A percentile compares a stretch with the other conserved stretches of the same genome.
phyloP scores from a whole-genome alignment of 169 alveolate genomes.

The Plasmodium coatneyi region DNA sequence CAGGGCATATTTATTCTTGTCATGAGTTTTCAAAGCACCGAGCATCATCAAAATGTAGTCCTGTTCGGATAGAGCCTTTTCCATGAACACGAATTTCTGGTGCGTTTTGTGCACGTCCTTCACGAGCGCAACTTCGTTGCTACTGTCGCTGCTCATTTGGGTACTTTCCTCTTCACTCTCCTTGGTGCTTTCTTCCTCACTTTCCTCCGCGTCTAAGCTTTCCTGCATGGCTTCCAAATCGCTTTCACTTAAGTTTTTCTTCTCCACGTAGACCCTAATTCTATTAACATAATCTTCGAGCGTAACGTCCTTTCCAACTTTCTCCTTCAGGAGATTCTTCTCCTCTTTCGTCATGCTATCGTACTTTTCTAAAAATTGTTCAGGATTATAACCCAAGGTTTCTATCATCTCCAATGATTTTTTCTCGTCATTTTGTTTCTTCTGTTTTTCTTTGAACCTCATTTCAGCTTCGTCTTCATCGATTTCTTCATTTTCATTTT shows the following conservation, averaged over 20 bases:
- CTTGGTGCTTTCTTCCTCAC: not conserved
- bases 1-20: constrained; percentile 40
- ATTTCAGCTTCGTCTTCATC: constrained; percentile 24
- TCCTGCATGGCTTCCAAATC: not conserved
- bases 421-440: not conserved
- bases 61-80: constrained; percentile 18
- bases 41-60: constrained; percentile 33
- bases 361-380: constrained; percentile 25
- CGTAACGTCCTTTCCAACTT: constrained; percentile 40
- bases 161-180: not conserved
- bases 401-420: constrained; percentile 13
- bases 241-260: not conserved
- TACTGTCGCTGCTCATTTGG: not conserved
- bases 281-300: constrained; percentile 28
- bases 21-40: constrained; percentile 15
- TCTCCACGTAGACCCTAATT: constrained; percentile 10
- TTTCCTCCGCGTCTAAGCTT: constrained; percentile 6
- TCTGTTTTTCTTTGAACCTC: not conserved
- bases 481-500: not conserved
- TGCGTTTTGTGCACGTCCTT: constrained; percentile 21
- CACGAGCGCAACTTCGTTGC: not conserved
- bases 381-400: constrained; percentile 38
- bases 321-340: constrained; percentile 19
- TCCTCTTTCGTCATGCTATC: constrained; percentile 44
- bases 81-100: constrained; percentile 6